Base-by-base conservation (phyloP, 495 filamentous ascomycete genomes). In the Geopyxis carbonaria region DNA sequence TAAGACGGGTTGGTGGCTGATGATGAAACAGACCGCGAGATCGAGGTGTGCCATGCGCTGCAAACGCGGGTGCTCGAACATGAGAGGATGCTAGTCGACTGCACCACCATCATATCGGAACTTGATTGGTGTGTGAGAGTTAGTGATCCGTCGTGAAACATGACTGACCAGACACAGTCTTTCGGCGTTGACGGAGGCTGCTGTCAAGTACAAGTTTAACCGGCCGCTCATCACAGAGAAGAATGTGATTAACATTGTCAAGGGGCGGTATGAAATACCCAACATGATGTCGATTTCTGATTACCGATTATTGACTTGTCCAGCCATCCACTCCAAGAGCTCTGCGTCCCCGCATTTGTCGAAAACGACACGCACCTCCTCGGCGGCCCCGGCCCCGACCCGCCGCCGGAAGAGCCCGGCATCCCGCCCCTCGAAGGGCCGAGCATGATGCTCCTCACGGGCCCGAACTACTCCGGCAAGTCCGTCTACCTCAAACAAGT, bases 381-480 rank as follows among this genome's bases (percentile, higher is more conserved):
- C 15, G 82, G 83, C n/a, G 83, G 86, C 6, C 13, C 9, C 34
- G 4, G 34, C 6, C 11, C 34, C 31, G 27, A 35, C 2, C 11
- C 7, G 14, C 8, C 18, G 9, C 13, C 22, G 10, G n/a, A n/a
- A n/a, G 37, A 20, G 24, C 35, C 16, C 13, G n/a, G 25, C 15
- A 14, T 16, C 28, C 11, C 16, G 2, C 14, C 7, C 40, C n/a
- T n/a, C n/a, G 34, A 39, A 21, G 22, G 35, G 4, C 77, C 82
- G 4, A 85, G 75, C 43, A 82, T 86, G 67, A 53, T 94, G 2
- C 59, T 95, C 5, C 53, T 95, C 50, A 95, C 89, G 0, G 89
- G 89, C 1, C 86, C 89, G 24, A 95, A 97, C 48, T 92, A 83
- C 60, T 94, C 89, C 0, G 91, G 89, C 5, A 95, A 95, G 55